Evolutionary conservation across 768 basidiomycete genomes (phyloP).

Genomic region (Sistotremastrum suecicum): DNA sequence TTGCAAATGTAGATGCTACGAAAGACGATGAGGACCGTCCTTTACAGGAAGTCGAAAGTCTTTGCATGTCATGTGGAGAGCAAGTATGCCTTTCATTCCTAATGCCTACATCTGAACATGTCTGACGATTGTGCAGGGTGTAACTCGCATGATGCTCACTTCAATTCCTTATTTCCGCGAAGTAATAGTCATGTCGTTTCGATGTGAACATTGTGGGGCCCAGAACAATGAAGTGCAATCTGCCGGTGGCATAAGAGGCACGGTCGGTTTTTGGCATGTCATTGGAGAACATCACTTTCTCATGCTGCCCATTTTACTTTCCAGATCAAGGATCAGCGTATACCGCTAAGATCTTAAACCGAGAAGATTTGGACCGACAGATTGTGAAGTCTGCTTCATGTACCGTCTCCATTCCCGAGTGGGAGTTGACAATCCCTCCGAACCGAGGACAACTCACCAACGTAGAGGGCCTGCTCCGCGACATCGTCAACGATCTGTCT

Average conservation of each 20-base stretch:
- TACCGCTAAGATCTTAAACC: constrained; percentile 60
- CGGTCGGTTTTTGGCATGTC: constrained; percentile 13
- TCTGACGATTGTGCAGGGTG: constrained; percentile 41
- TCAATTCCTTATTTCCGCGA: constrained; percentile 92
- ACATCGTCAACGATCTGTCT: constrained; percentile 67
- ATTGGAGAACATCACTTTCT: background rate
- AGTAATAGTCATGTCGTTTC: constrained; percentile 92
- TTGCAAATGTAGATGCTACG: constrained; percentile 11
- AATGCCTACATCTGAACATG: background rate
- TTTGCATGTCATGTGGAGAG: constrained; percentile 89
- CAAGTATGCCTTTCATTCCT: constrained; percentile 42
- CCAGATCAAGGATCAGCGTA: constrained; percentile 75
- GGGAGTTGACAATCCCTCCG: constrained; percentile 81
- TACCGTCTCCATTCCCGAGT: constrained; percentile 74
- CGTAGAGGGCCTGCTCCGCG: constrained; percentile 80
- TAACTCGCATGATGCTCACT: constrained; percentile 78
- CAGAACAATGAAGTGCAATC: constrained; percentile 91
- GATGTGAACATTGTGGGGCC: constrained; percentile 84
- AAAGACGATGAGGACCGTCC: constrained; percentile 42
- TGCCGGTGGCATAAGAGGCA: constrained; percentile 75
- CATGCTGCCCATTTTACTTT: background rate
- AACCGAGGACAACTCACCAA: constrained; percentile 89
- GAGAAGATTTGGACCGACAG: constrained; percentile 80
- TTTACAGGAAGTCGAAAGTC: constrained; percentile 73
- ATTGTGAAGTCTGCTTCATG: constrained; percentile 80